Conservation (phyloP, 1,284 basidiomycete genomes). For the Malassezia arunalokei region DNA sequence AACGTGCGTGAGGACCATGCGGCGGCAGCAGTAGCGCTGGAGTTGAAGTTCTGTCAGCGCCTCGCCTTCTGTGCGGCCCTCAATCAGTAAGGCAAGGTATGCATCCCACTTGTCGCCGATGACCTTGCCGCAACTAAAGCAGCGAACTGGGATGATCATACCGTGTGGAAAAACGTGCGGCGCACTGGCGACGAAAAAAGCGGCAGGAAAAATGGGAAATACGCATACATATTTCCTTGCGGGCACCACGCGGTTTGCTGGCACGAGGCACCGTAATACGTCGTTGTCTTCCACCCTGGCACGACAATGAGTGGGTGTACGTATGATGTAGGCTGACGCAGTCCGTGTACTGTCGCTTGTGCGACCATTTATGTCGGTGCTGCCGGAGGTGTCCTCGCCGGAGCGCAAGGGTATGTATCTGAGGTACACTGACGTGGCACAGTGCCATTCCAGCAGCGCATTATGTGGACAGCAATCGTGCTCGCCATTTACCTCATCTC, state of each 20-base stretch:
- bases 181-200: background rate
- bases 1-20: conserved; percentile 95
- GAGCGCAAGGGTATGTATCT: conserved; percentile 38
- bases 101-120: conserved; percentile 46
- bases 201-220: background rate
- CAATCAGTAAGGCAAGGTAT: conserved; percentile 39
- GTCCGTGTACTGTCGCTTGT: conserved; percentile 46
- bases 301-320: conserved; percentile 16
- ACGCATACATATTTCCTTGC: background rate
- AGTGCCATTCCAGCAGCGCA: conserved; percentile 43
- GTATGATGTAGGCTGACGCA: conserved; percentile 6
- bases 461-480: conserved; percentile 46
- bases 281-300: conserved; percentile 8
- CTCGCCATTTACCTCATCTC: conserved; percentile 45
- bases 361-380: conserved; percentile 45
- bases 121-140: conserved; percentile 46
- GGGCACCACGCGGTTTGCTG: conserved; percentile 7
- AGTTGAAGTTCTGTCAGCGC: conserved; percentile 81
- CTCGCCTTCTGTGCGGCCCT: conserved; percentile 55
- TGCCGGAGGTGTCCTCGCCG: conserved; percentile 44
- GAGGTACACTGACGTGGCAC: background rate
- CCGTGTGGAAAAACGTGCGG: background rate
- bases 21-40: conserved; percentile 86
- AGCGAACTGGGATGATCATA: conserved; percentile 42
- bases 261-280: background rate